Evolutionary conservation across 129 eudicot genomes (phyloP), one percentile per base, ranked within the genome.

Genomic region (Solidago caesia): DNA sequence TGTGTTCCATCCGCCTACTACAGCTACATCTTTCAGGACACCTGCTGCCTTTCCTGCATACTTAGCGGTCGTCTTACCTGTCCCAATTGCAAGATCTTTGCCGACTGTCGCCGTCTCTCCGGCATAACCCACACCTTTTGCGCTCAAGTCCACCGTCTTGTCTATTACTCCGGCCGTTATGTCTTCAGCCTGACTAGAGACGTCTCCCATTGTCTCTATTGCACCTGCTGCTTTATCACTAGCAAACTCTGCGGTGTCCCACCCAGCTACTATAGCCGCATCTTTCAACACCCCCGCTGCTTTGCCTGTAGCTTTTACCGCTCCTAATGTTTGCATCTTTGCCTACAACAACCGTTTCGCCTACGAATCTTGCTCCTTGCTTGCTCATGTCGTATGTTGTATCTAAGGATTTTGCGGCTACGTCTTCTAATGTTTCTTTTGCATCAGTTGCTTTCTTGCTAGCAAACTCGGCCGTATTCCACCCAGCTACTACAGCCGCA

Each of bases 251-350:
- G 29, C 77, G 2, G 84, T 85, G 7, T 81, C 79, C 68, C 86
- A 85, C 57, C 88, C 92, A 0, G 86, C 73, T 3, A 75, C 83
- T 41, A 91, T 83, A 2, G 83, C 87, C 4, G 81, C 70, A 48
- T 91, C 96, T 77, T 81, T 84, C 0, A 72, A 86, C 8, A 29
- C 80, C 11, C 75, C 85, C 56, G 81, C 63, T 9, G 72, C 84
- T 67, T 77, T 75, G 68, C 72, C 85, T 0, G 80, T 74, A 71
- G 67, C 72, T 46, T 80, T 82, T 5, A 67, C 68, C 2, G 81
- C n/a, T 21, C n/a, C 48, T 8, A 45, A 45, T 4, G 48, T 80
- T 80, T 14, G 75, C 79, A 53, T 88, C 93, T 62, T 85, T 88
- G 0, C 85, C 90, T 4, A 72, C 81, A 41, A 73, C 88, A 6